These are phyloP conservation scores for Avena insularis DNA, from an alignment of 176 grass and related monocot genomes.

Conservation along the genomic window DNA sequence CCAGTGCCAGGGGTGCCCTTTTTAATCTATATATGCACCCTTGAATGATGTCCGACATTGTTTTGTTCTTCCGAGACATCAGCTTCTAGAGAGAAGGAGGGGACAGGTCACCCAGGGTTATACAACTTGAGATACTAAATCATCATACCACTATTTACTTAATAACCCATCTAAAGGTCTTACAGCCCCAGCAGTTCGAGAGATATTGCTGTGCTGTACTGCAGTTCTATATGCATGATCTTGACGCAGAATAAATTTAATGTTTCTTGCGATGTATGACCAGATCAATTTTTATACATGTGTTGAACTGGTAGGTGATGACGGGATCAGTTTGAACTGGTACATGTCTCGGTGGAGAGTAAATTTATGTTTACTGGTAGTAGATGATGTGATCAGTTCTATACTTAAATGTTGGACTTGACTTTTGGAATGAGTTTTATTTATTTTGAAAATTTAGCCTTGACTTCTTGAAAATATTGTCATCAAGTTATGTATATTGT, in stretches of 20 bases:
- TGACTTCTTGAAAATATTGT: neutral
- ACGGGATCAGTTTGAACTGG: neutral
- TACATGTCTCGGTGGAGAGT: neutral
- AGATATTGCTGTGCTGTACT: neutral
- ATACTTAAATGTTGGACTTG: neutral
- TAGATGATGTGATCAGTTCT: neutral
- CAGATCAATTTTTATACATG: neutral
- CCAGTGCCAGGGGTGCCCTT: slow-evolving; percentile 8
- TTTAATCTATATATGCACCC: slow-evolving; percentile 39
- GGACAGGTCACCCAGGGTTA: neutral
- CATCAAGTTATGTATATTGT: slow-evolving; percentile 3
- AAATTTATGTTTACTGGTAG: slow-evolving; percentile 8
- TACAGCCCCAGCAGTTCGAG: neutral
- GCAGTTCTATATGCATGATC: neutral
- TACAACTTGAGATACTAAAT: slow-evolving; percentile 25
- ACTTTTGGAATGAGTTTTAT: neutral
- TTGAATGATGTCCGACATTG: slow-evolving; percentile 34
- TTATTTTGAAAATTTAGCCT: neutral
- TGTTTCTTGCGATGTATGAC: slow-evolving; percentile 3
- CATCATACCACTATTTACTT: neutral
- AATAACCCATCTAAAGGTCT: neutral
- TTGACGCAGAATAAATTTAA: neutral
- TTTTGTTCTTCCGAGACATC: slow-evolving; percentile 42
- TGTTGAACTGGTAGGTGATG: slow-evolving; percentile 5
- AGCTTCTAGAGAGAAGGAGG: neutral